Percentiles rank a stretch among this genome's conserved stretches.
These are phyloP conservation scores for Trametes cingulata DNA, from an alignment of 768 basidiomycete genomes.

Conservation along the genomic window DNA sequence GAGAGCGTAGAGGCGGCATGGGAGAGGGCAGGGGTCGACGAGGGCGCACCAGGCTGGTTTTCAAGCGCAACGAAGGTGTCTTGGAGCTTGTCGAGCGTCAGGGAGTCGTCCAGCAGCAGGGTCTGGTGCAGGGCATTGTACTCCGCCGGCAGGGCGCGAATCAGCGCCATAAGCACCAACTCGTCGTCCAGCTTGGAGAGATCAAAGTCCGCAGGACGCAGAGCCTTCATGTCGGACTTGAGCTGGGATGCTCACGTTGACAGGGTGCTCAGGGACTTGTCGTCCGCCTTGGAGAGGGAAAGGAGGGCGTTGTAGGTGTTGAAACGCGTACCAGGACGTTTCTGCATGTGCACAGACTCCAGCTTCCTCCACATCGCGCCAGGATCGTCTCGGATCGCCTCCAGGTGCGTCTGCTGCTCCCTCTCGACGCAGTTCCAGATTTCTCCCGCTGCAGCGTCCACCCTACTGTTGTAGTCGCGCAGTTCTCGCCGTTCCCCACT, in stretches of 20 bases:
- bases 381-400: conserved; percentile 6
- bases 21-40: background rate
- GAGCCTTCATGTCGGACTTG: conserved; percentile 16
- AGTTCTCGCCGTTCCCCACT: background rate
- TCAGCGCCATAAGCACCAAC: conserved; percentile 10
- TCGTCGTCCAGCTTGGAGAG: conserved; percentile 18
- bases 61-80: conserved; percentile 13
- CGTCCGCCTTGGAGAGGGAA: conserved; percentile 16
- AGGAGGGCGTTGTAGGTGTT: conserved; percentile 20
- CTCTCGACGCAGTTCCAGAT: conserved; percentile 5
- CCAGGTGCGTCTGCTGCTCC: conserved; percentile 12
- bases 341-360: conserved; percentile 17
- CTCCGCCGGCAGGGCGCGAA: conserved; percentile 3
- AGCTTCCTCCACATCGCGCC: conserved; percentile 16
- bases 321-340: conserved; percentile 18
- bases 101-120: conserved; percentile 10
- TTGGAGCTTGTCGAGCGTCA: conserved; percentile 13
- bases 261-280: conserved; percentile 14
- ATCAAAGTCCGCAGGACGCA: conserved; percentile 12
- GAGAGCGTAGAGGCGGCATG: conserved; percentile 5
- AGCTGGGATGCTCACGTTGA: conserved; percentile 2
- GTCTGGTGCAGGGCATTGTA: conserved; percentile 1
- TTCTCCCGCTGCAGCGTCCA: conserved; percentile 4
- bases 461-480: background rate
- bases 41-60: conserved; percentile 9